phyloP scores from a whole-genome alignment of 345 rosid species.

The Laguncularia racemosa region DNA sequence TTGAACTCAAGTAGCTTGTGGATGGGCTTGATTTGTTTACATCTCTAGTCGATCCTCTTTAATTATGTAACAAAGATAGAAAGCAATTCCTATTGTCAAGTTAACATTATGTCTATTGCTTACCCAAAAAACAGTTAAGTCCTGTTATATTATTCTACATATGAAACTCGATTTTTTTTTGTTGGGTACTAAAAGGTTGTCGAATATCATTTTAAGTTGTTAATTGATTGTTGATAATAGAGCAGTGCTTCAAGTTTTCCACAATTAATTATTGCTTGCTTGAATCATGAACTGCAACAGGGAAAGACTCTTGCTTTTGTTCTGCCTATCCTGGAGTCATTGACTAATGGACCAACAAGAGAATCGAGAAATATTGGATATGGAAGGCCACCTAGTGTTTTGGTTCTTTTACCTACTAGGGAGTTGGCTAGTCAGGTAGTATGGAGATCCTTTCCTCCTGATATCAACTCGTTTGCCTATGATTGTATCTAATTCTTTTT shows the following conservation, averaged over 20 bases:
- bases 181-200: too few species aligned
- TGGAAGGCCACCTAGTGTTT: constrained; percentile 79
- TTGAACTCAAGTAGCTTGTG: too few species aligned
- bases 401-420: constrained; percentile 92
- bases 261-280: not conserved
- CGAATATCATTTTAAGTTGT: too few species aligned
- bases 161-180: too few species aligned
- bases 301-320: constrained; percentile 98
- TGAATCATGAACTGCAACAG: constrained; percentile 27
- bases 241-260: not conserved
- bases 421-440: constrained; percentile 89
- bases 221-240: too few species aligned
- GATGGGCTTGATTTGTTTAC: too few species aligned
- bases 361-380: constrained; percentile 57
- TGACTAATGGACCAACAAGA: constrained; percentile 63
- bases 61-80: too few species aligned
- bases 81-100: too few species aligned
- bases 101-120: too few species aligned
- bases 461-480: not conserved
- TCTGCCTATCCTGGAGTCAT: constrained; percentile 85
- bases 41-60: too few species aligned
- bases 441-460: not conserved
- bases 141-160: too few species aligned
- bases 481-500: not conserved
- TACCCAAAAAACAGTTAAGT: too few species aligned